Evolutionary conservation across 208 protist genomes (phyloP).

Genomic region (Trypanosoma cruzi): DNA sequence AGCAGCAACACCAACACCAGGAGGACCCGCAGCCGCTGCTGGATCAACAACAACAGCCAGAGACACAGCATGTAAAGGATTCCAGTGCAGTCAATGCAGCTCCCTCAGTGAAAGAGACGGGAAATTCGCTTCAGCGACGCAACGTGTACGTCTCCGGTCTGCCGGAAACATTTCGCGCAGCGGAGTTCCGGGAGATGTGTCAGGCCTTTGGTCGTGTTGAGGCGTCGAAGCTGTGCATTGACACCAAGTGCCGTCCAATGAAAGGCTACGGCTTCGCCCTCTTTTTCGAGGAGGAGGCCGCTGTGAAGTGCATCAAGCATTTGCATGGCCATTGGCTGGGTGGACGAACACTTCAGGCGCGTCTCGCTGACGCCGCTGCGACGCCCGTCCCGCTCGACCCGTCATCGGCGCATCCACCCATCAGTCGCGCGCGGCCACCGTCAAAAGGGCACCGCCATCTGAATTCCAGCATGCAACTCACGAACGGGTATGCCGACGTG

Average conservation of each 20-base stretch:
- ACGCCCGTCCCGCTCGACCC: conserved; percentile 50
- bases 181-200: conserved; percentile 64
- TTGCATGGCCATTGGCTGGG: conserved; percentile 50
- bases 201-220: conserved; percentile 66
- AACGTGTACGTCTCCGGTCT: conserved; percentile 82
- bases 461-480: conserved; percentile 19
- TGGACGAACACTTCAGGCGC: conserved; percentile 52
- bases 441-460: background rate
- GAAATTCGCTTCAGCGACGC: conserved; percentile 51
- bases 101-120: background rate
- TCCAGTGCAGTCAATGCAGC: background rate
- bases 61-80: background rate
- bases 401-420: conserved; percentile 20
- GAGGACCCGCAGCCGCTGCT: background rate
- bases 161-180: conserved; percentile 39
- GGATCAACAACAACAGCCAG: too few species aligned
- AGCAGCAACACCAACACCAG: background rate
- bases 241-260: conserved; percentile 47
- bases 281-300: conserved; percentile 60
- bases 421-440: conserved; percentile 6
- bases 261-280: conserved; percentile 79
- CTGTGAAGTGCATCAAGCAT: conserved; percentile 48
- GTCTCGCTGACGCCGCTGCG: conserved; percentile 55
- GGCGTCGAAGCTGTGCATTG: conserved; percentile 65
- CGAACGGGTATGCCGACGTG: background rate